These are phyloP conservation scores for Fusarium sp. DNA, from an alignment of 2,329 filamentous ascomycete species.

Conservation along the genomic window DNA sequence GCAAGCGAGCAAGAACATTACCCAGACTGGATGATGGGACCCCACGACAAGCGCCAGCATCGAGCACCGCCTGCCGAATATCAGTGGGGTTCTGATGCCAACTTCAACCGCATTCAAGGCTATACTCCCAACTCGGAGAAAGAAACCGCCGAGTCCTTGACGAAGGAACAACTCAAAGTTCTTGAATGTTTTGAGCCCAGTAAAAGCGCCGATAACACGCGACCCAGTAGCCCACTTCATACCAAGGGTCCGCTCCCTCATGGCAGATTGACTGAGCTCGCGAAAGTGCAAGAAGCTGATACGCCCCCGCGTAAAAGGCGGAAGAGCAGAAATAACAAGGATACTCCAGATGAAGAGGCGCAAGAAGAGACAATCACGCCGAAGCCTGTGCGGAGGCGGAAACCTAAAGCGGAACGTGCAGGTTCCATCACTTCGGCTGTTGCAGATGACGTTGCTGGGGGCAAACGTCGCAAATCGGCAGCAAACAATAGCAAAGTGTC, in stretches of 20 bases:
- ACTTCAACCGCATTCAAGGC: slow-evolving; percentile 66
- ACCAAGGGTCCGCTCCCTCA: slow-evolving; percentile 26
- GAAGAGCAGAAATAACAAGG: slow-evolving; percentile 63
- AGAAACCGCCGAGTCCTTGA: slow-evolving; percentile 67
- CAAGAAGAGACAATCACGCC: slow-evolving; percentile 50
- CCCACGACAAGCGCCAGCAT: slow-evolving; percentile 43
- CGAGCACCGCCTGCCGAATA: slow-evolving; percentile 58
- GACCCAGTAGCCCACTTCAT: slow-evolving; percentile 64
- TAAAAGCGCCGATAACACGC: slow-evolving; percentile 68
- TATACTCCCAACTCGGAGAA: slow-evolving; percentile 67
- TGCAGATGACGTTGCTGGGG: slow-evolving; percentile 50
- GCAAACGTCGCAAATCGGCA: slow-evolving; percentile 63
- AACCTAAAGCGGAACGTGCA: slow-evolving; percentile 56
- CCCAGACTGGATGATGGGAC: slow-evolving; percentile 55
- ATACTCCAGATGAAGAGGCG: slow-evolving; percentile 53
- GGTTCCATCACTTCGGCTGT: slow-evolving; percentile 46
- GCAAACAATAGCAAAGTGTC: slow-evolving; percentile 56
- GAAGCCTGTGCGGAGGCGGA: slow-evolving; percentile 57
- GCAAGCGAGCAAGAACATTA: slow-evolving; percentile 52
- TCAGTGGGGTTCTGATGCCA: slow-evolving; percentile 76
- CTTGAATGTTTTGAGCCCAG: slow-evolving; percentile 67
- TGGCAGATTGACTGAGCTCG: slow-evolving; percentile 32
- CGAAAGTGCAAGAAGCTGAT: slow-evolving; percentile 52
- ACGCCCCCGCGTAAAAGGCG: slow-evolving; percentile 62
- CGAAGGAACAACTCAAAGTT: slow-evolving; percentile 64